Percentiles rank a stretch among this genome's conserved stretches.
These are phyloP conservation scores for Boletus rufocinnamomeus DNA, from an alignment of 768 basidiomycete species.

Conservation along the genomic window DNA sequence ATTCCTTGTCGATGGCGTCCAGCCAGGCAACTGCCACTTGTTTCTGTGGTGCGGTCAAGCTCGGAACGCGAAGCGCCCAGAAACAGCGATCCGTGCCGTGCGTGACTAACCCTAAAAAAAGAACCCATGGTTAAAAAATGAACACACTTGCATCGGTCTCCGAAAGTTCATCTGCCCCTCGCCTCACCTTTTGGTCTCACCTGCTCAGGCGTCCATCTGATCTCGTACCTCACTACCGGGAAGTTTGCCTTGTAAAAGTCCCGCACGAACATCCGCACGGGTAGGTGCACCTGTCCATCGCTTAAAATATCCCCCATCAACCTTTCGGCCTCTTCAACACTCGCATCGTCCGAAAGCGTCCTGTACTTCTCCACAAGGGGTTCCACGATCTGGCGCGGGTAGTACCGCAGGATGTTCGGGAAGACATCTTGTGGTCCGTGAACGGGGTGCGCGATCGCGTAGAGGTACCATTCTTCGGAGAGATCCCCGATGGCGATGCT, in stretches of 20 bases:
- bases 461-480: slow-evolving; percentile 77
- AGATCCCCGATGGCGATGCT: slow-evolving; percentile 69
- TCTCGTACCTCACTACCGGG: slow-evolving; percentile 67
- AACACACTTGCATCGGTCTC: background rate
- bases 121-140: background rate
- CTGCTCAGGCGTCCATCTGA: slow-evolving; percentile 69
- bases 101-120: slow-evolving; percentile 60
- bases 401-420: slow-evolving; percentile 63
- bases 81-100: slow-evolving; percentile 65
- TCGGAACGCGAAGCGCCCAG: slow-evolving; percentile 60
- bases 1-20: slow-evolving; percentile 47
- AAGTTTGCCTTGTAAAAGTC: slow-evolving; percentile 59
- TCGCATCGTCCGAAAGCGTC: slow-evolving; percentile 42
- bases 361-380: slow-evolving; percentile 48
- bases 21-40: slow-evolving; percentile 58
- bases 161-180: background rate
- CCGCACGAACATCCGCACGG: slow-evolving; percentile 59
- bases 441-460: slow-evolving; percentile 69
- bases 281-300: slow-evolving; percentile 67
- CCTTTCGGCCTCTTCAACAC: slow-evolving; percentile 43
- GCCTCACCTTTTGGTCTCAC: slow-evolving; percentile 51
- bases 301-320: slow-evolving; percentile 62
- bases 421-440: slow-evolving; percentile 49
- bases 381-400: slow-evolving; percentile 48
- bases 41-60: slow-evolving; percentile 48